Base-by-base conservation (phyloP, 495 filamentous ascomycete genomes). In the Penicillium psychrofluorescens region DNA sequence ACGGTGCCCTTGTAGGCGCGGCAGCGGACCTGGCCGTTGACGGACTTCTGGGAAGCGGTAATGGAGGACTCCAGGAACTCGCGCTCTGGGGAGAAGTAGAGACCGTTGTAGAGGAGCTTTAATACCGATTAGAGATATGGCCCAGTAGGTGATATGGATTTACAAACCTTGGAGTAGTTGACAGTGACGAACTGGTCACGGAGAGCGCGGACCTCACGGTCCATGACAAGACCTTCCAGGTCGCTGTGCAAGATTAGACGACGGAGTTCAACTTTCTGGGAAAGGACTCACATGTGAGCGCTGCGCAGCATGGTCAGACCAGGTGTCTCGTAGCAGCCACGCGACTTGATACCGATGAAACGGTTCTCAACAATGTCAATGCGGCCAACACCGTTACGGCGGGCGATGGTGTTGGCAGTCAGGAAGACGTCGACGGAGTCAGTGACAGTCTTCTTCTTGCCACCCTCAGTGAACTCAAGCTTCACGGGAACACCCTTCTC, bases 291-390 rank as follows among this genome's bases (percentile, higher is more conserved):
- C 63, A 88, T 57, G 67, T 92, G 89, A 35, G 87, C 88, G 43
- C 79, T 68, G 40, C 88, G 81, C 40, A 86, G 73, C 66, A 80
- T 79, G 40, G 86, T 90, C 36, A 88, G 66, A 51, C 75, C 75
- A 36, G 81, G 79, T 40, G 88, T 83, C 61, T 95, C 90, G 73
- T 95, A 95, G 78, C 90, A 95, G 54, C 90, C 90, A 56, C 89
- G 80, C 61, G 77, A 83, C 78, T 95, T 94, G 59, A 92, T 70
- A 54, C 80, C 86, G 55, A 91, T 87, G 71, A 88, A 90, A 36
- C 86, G 78, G 68, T 85, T 88, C 77, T 95, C 90, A 40, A 76
- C 90, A 54, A 95, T 95, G 59, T 95, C 90, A 51, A 95, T 84
- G 57, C 90, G 72, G 51, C 90, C 91, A 47, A 95, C 74, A 58